Base-by-base conservation (phyloP, 495 filamentous ascomycete genomes). In the Aspergillus olivimuriae region DNA sequence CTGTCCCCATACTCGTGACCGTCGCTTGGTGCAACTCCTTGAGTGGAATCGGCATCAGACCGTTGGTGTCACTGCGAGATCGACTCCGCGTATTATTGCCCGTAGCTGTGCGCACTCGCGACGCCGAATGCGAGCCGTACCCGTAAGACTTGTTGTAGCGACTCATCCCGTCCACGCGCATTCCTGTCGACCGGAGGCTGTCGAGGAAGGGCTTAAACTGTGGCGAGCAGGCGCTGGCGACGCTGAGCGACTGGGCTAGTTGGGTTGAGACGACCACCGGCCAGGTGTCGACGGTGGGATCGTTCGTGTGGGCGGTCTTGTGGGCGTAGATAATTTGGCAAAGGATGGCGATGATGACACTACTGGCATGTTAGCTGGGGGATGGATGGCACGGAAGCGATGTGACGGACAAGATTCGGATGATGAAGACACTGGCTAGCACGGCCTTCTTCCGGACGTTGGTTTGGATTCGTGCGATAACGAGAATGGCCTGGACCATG, bases 171-270 rank as follows among this genome's bases (percentile, higher is more conserved):
- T 68, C 61, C 11, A 62, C 53, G 2, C 62, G 57, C 43, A 72
- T 60, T 30, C 70, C 61, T 0, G 66, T 62, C 14, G 70, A 66
- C 33, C 65, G 62, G 11, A 73, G 48, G 31, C 58, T 67, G 16
- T 69, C 61, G 9, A 74, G 51, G 49, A 75, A 70, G 0, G 70
- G 70, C 20, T 68, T 69, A 22, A 74, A 63, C 34, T 73, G 72
- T 0, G 71, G 68, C 0, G 64, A 56, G 43, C 69, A 74, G 1
- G 69, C 59, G 8, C 69, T 70, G 10, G 68, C 50, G 4, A 72
- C 61, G 33, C 66, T 66, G 3, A 70, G 45, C 4, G 54, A 55
- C 16, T 68, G 60, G 12, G 58, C 55, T 22, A 66, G 55, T 24
- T 66, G 65, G n/a, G 60, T 65, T 6, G 55, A 56, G 18, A 69